Evolutionary conservation across 306 rosid genomes (phyloP), one percentile per base, ranked within the genome.

Genomic region (Luffa acutangula): DNA sequence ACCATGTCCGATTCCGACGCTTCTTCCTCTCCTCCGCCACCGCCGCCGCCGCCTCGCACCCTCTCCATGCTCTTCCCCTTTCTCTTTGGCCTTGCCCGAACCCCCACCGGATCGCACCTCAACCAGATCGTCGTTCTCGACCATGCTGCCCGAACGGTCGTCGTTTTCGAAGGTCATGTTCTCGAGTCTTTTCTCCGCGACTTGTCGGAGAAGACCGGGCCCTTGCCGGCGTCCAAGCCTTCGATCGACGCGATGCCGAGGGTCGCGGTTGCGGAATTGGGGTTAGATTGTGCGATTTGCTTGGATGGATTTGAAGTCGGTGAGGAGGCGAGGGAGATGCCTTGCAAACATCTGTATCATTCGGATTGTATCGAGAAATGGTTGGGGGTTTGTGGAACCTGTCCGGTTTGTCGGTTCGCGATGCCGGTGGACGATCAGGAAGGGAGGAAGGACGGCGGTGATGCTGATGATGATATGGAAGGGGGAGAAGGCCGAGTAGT

Each of bases 391-490:
- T 84, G 41, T 8, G 82, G 79, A 56, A 79, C 87, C 0, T 84
- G 87, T 58, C 87, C 89, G 7, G 43, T 86, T 33, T 84, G 87
- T 81, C 85, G 89, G n/a, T 84, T 71, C 53, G 54, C 7, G 79
- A 82, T 71, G 84, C 83, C 78, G 67, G 70, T 39, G 78, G 78
- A 79, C 20, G 85, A 77, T 42, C 76, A 11, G 75, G 39, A 11
- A 71, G 58, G 43, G 21, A 57, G 37, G n/a, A 18, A 37, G 15
- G 71, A 41, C 25, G 72, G 3, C 3, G 56, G 25, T 14, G 33
- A 17, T 67, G 60, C 11, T 18, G 60, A 7, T 7, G 76, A 36
- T 9, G 82, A 43, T 73, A 34, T n/a, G 49, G 65, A 59, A 15
- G 78, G 65, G 13, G 76, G 75, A 33, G 52, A n/a, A 52, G 79